Conservation (phyloP, 2,329 filamentous ascomycete genomes). For the Nothophoma quercina region DNA sequence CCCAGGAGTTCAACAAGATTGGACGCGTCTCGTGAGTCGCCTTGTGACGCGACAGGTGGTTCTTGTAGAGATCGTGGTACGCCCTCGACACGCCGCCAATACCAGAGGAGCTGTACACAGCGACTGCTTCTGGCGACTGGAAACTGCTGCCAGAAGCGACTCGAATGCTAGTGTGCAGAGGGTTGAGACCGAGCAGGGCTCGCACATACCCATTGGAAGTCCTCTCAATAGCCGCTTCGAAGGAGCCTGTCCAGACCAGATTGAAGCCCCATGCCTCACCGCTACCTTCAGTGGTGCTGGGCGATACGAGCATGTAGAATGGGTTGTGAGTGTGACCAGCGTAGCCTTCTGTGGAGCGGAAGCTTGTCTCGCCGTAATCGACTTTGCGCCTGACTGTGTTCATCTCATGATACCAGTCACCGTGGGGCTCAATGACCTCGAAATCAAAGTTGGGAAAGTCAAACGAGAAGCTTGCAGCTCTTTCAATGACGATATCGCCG, state of each 20-base stretch:
- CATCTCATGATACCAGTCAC: slow-evolving; percentile 69
- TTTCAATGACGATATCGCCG: slow-evolving; percentile 61
- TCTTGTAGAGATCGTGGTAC: slow-evolving; percentile 68
- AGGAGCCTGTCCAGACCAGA: slow-evolving; percentile 70
- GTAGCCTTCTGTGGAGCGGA: slow-evolving; percentile 68
- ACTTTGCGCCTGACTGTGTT: slow-evolving; percentile 63
- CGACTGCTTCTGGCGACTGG: slow-evolving; percentile 68
- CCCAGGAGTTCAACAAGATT: slow-evolving; percentile 70
- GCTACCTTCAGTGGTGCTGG: slow-evolving; percentile 65
- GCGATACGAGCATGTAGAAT: slow-evolving; percentile 65
- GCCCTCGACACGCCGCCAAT: slow-evolving; percentile 69
- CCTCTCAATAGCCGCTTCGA: slow-evolving; percentile 67
- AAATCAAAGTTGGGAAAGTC: slow-evolving; percentile 68
- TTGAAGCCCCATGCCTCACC: slow-evolving; percentile 72
- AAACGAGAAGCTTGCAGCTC: slow-evolving; percentile 67
- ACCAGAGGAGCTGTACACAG: slow-evolving; percentile 66
- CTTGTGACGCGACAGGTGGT: slow-evolving; percentile 67
- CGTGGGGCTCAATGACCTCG: slow-evolving; percentile 68
- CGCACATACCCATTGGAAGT: slow-evolving; percentile 68
- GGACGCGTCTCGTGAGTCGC: slow-evolving; percentile 62
- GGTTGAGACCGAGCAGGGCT: slow-evolving; percentile 67
- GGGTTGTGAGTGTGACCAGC: slow-evolving; percentile 71
- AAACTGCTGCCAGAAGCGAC: slow-evolving; percentile 65
- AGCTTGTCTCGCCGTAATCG: slow-evolving; percentile 64
- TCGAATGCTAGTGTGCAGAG: slow-evolving; percentile 66